Conservation (phyloP, 495 filamentous ascomycete genomes). For the Niebla homalea region DNA sequence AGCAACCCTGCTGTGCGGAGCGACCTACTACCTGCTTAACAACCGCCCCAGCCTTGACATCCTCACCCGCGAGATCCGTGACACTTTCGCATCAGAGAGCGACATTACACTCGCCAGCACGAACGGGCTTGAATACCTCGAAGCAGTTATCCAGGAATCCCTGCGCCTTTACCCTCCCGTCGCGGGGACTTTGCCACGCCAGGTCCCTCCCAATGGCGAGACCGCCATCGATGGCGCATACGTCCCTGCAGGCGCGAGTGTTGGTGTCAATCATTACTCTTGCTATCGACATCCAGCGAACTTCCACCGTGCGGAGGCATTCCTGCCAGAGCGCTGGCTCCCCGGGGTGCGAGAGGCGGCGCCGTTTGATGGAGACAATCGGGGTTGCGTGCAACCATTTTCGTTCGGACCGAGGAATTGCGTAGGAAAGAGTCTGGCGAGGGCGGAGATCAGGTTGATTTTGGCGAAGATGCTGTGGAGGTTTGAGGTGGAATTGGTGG, state of each 20-base stretch:
- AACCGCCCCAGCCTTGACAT: slow-evolving; percentile 21
- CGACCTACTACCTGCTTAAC: slow-evolving; percentile 25
- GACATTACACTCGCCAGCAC: slow-evolving; percentile 25
- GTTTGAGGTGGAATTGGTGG: slow-evolving; percentile 24
- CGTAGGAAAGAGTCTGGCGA: slow-evolving; percentile 21
- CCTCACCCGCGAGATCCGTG: slow-evolving; percentile 31
- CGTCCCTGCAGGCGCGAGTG: slow-evolving; percentile 12
- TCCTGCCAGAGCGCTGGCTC: slow-evolving; percentile 15
- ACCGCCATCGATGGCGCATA: neutral
- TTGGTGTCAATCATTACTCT: slow-evolving; percentile 22
- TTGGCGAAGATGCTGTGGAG: slow-evolving; percentile 31
- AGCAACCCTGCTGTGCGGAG: slow-evolving; percentile 29
- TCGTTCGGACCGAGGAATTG: neutral
- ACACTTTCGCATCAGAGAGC: slow-evolving; percentile 15
- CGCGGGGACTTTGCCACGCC: slow-evolving; percentile 31
- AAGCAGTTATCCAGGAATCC: slow-evolving; percentile 36
- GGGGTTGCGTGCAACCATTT: neutral
- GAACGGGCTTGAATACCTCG: slow-evolving; percentile 32
- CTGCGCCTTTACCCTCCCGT: slow-evolving; percentile 40
- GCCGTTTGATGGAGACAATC: neutral
- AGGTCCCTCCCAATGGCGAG: slow-evolving; percentile 29
- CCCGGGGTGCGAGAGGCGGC: neutral
- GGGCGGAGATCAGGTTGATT: slow-evolving; percentile 34
- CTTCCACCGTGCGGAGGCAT: slow-evolving; percentile 9
- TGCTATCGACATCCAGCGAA: slow-evolving; percentile 17